Conservation (phyloP, 768 basidiomycete genomes). For the Tricholoma matsutake region DNA sequence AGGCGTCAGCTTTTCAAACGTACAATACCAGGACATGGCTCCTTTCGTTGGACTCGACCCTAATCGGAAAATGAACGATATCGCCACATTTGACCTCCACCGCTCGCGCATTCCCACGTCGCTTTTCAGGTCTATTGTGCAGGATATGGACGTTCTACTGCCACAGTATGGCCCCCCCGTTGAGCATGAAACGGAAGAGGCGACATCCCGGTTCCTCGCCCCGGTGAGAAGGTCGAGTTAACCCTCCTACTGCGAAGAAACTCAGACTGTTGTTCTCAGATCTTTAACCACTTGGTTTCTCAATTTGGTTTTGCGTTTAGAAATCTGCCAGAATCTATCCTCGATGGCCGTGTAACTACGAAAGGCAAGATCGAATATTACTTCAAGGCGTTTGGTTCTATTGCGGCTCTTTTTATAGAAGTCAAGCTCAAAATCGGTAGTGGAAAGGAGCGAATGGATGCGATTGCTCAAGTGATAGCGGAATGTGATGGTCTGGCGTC, state of each 20-base stretch:
- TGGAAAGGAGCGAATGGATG: background rate
- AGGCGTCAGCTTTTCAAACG: too few species aligned
- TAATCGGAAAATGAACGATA: too few species aligned
- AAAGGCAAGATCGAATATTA: background rate
- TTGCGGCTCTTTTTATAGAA: background rate
- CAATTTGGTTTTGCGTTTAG: background rate
- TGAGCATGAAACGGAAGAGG: constrained; percentile 16
- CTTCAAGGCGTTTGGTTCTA: background rate
- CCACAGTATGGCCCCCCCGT: too few species aligned
- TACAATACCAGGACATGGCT: too few species aligned
- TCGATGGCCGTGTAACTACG: background rate
- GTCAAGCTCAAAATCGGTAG: background rate
- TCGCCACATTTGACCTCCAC: too few species aligned
- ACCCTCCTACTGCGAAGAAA: background rate
- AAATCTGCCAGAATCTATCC: background rate
- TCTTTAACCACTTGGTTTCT: background rate
- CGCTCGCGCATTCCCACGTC: too few species aligned
- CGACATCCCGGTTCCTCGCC: constrained; percentile 16
- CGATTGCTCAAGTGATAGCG: background rate
- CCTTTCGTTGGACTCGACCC: too few species aligned
- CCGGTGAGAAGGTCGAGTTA: too few species aligned
- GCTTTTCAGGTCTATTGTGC: too few species aligned
- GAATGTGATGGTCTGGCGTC: background rate
- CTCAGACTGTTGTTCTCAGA: background rate
- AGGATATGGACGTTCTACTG: too few species aligned